These are phyloP conservation scores for Tephrocybe rancida DNA, from an alignment of 768 basidiomycete genomes.

Conservation along the genomic window DNA sequence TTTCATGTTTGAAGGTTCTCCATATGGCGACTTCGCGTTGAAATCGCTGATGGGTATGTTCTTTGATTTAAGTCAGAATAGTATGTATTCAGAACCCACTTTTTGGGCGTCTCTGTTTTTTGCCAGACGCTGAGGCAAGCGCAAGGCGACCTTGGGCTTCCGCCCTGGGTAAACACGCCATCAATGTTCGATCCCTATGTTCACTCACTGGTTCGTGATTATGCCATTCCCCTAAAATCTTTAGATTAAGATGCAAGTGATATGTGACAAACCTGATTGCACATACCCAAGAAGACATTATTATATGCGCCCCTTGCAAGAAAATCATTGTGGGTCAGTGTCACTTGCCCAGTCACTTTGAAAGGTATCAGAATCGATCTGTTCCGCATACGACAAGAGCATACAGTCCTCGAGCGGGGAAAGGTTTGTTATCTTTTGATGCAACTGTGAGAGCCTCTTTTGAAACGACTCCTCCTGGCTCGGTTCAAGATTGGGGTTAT, in stretches of 20 bases:
- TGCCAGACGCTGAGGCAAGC: constrained; percentile 34
- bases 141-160: constrained; percentile 46
- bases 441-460: constrained; percentile 40
- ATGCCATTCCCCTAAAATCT: constrained; percentile 42
- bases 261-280: background rate
- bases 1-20: constrained; percentile 41
- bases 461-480: constrained; percentile 33
- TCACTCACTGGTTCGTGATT: constrained; percentile 32
- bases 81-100: constrained; percentile 24
- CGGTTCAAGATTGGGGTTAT: constrained; percentile 32
- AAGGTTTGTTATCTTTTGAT: constrained; percentile 36
- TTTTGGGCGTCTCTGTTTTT: constrained; percentile 35
- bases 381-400: too few relatives aligned
- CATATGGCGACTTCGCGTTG: constrained; percentile 44
- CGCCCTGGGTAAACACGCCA: background rate
- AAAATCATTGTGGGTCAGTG: constrained; percentile 26
- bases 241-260: background rate
- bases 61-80: background rate
- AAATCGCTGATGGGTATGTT: constrained; percentile 32
- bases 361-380: too few relatives aligned
- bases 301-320: constrained; percentile 38
- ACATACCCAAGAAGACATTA: constrained; percentile 40
- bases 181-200: background rate
- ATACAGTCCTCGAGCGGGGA: constrained; percentile 45
- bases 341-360: constrained; percentile 49